phyloP scores from a whole-genome alignment of 164 flowering plant species.

The Aristolochia californica region DNA sequence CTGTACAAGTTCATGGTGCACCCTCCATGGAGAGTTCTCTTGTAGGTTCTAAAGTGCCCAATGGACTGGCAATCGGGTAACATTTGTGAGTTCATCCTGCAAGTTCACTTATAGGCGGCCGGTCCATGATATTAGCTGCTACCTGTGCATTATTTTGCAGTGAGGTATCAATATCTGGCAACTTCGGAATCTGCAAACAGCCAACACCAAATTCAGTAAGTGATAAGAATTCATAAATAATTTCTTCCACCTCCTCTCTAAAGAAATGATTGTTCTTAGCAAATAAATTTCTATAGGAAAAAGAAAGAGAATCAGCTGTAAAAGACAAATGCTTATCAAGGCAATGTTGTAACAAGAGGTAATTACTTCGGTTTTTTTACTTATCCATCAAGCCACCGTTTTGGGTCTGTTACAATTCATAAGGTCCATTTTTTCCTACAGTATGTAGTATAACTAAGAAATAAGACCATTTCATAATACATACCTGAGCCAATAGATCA shows the following conservation, averaged over 20 bases:
- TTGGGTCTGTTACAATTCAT: neutral
- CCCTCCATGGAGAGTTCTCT: too few relatives aligned
- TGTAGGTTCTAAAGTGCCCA: too few relatives aligned
- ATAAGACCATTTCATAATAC: neutral
- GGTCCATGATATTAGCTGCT: constrained; percentile 79
- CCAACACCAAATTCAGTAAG: neutral
- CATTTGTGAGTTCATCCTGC: constrained; percentile 71
- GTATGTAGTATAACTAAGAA: neutral
- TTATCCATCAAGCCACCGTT: neutral
- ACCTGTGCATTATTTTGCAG: constrained; percentile 54
- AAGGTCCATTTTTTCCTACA: neutral
- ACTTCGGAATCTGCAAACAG: constrained; percentile 60
- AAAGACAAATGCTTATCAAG: too few relatives aligned
- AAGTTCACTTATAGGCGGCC: constrained; percentile 88
- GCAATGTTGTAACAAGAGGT: neutral
- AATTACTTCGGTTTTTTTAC: neutral
- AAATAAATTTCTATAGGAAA: too few relatives aligned
- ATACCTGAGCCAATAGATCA: constrained; percentile 75
- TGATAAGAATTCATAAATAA: neutral
- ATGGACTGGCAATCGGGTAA: too few relatives aligned
- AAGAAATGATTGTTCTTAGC: neutral
- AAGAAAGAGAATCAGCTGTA: too few relatives aligned
- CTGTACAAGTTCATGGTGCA: too few relatives aligned
- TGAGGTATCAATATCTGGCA: constrained; percentile 73
- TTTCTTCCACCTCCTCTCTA: neutral